Evolutionary conservation across 768 basidiomycete species (phyloP), one percentile per base, ranked within the genome.

Genomic region (Lactarius sanguifluus): DNA sequence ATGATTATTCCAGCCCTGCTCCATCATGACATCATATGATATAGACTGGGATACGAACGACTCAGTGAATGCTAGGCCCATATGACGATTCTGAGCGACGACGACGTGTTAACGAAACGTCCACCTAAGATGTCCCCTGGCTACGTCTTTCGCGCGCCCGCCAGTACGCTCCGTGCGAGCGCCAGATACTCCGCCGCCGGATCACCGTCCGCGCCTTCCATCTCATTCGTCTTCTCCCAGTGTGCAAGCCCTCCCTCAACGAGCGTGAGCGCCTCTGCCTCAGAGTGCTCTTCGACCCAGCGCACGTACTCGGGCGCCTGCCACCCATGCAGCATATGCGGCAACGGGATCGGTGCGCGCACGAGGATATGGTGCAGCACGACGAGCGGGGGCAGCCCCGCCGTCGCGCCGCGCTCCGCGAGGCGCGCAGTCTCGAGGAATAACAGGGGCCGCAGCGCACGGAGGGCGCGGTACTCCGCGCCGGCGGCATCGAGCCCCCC

Each of bases 271-370:
- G 90, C 85, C 74, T 98, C 96, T 66, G 82, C 83, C 66, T 89
- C 86, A 2, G 86, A 80, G 73, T 98, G 97, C 74, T 97, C 96
- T 66, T 93, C 90, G 15, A 98, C 82, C 95, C 96, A 99, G 54
- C 92, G 86, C 58, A 97, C 92, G 76, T 99, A 99, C 79, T 98
- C 97, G 4, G 90, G 84, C 74, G 98, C 94, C 64, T 92, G 90
- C 96, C 97, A 98, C 0, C 91, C 90, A 73, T 98, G 94, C 63
- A 94, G 76, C 58, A 85, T 83, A 75, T 99, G 94, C 12, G 97
- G 96, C 45, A 98, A 81, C 6, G 90, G 85, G 62, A 93, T 81
- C 0, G 91, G 89, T 2, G 93, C 93, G 12, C 93, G 88, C 30
- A 98, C 95, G 40, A 97, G 82, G 71, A 97, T 90, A 70, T 97